Evolutionary conservation across 345 rosid species (phyloP).

Genomic region (Eutrema heterophyllum): DNA sequence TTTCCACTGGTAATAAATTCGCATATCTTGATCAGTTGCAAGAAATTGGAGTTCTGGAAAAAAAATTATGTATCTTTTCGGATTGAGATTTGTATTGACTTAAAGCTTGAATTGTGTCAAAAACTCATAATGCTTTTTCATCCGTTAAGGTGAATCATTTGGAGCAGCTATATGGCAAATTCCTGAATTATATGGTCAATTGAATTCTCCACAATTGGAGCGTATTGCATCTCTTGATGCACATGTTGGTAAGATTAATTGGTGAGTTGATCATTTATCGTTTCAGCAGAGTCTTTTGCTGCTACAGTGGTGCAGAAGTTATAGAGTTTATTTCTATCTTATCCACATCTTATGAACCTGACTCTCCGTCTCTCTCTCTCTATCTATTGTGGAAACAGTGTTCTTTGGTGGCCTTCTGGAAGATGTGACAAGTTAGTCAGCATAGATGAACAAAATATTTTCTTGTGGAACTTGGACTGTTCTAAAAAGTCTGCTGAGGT

Average conservation of each 20-base stretch:
- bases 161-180: constrained; percentile 97
- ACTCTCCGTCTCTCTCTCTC: neutral
- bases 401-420: constrained; percentile 91
- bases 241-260: constrained; percentile 70
- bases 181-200: constrained; percentile 90
- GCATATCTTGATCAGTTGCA: neutral
- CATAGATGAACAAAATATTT: constrained; percentile 73
- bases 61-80: neutral
- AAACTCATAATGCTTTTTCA: neutral
- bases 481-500: constrained; percentile 80
- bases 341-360: neutral
- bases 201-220: constrained; percentile 82
- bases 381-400: constrained; percentile 32
- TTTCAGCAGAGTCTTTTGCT: neutral
- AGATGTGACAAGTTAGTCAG: constrained; percentile 77
- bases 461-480: constrained; percentile 76
- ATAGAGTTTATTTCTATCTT: neutral
- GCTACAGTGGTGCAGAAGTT: neutral
- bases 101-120: neutral
- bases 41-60: neutral
- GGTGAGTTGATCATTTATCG: constrained; percentile 45
- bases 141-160: constrained; percentile 55
- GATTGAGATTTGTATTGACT: neutral
- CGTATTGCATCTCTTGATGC: constrained; percentile 75
- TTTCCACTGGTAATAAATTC: constrained; percentile 52